phyloP scores from a whole-genome alignment of 139 green algal species.

The Yamagishiella unicocca region DNA sequence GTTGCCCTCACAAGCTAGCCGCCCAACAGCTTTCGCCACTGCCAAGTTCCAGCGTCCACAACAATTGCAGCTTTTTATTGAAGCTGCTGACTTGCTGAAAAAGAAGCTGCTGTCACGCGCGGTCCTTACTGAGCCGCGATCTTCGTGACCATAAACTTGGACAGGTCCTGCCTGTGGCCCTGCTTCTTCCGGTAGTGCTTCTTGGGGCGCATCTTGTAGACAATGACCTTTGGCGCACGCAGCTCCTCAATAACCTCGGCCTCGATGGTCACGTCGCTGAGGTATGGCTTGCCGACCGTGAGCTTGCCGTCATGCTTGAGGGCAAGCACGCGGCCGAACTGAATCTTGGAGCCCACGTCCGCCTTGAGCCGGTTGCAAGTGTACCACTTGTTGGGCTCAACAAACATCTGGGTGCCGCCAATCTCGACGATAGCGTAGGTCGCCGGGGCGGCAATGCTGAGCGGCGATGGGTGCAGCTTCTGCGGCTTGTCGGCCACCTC shows the following conservation, averaged over 20 bases:
- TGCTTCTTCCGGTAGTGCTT: conserved; percentile 88
- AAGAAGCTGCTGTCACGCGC: too few relatives aligned
- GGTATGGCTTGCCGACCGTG: conserved; percentile 89
- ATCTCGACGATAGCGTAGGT: conserved; percentile 93
- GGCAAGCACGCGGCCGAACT: conserved; percentile 92
- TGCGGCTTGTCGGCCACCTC: conserved; percentile 31
- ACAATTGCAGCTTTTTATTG: too few relatives aligned
- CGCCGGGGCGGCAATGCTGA: conserved; percentile 59
- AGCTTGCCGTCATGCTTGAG: conserved; percentile 86
- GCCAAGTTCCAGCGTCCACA: too few relatives aligned
- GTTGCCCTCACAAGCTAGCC: not conserved
- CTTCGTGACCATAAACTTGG: conserved; percentile 93
- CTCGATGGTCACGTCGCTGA: conserved; percentile 87
- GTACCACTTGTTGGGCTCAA: conserved; percentile 95
- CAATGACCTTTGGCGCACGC: conserved; percentile 89
- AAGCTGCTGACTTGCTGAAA: too few relatives aligned
- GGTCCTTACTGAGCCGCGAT: conserved; percentile 59
- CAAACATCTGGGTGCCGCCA: conserved; percentile 91
- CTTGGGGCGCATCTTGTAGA: conserved; percentile 96
- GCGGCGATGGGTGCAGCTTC: conserved; percentile 57
- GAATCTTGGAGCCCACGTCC: conserved; percentile 84
- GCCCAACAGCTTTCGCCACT: too few relatives aligned
- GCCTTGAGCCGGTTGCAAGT: conserved; percentile 91
- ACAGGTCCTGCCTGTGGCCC: conserved; percentile 83
- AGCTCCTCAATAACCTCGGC: conserved; percentile 93